These are phyloP conservation scores for Phytopythium cucurbitacearum DNA, from an alignment of 352 stramenopile genomes.

Conservation along the genomic window DNA sequence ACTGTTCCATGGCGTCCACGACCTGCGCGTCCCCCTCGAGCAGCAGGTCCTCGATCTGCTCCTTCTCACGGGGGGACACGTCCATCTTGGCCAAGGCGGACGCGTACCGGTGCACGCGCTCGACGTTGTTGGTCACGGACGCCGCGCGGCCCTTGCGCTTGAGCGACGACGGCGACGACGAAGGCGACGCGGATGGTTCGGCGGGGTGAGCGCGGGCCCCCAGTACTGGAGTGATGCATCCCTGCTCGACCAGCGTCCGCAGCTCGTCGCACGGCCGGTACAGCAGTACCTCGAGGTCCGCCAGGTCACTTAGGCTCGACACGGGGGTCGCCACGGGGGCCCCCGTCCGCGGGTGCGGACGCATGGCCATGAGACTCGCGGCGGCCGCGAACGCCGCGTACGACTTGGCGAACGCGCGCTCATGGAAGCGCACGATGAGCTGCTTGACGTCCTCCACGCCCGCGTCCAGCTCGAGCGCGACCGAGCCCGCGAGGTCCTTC, in stretches of 20 bases:
- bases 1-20: constrained; percentile 78
- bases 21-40: constrained; percentile 70
- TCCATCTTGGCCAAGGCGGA: constrained; percentile 65
- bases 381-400: constrained; percentile 57
- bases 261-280: constrained; percentile 78
- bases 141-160: constrained; percentile 69
- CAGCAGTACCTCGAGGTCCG: constrained; percentile 55
- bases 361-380: constrained; percentile 39
- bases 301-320: constrained; percentile 33
- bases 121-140: constrained; percentile 66
- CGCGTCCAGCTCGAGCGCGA: constrained; percentile 48
- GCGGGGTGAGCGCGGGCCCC: constrained; percentile 9
- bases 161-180: constrained; percentile 44
- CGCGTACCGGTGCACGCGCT: constrained; percentile 65
- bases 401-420: constrained; percentile 64
- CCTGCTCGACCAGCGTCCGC: constrained; percentile 59
- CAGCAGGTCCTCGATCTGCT: constrained; percentile 66
- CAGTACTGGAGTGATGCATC: constrained; percentile 61
- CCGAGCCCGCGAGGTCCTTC: constrained; percentile 58
- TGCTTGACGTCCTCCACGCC: constrained; percentile 27
- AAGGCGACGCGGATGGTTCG: not conserved
- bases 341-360: constrained; percentile 11
- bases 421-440: constrained; percentile 66
- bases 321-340: constrained; percentile 36
- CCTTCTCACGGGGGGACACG: constrained; percentile 52